Percentiles rank a stretch among this genome's conserved stretches.
Evolutionary conservation across 352 stramenopile species (phyloP).

Genomic region (Pythium rhizo-oryzae): DNA sequence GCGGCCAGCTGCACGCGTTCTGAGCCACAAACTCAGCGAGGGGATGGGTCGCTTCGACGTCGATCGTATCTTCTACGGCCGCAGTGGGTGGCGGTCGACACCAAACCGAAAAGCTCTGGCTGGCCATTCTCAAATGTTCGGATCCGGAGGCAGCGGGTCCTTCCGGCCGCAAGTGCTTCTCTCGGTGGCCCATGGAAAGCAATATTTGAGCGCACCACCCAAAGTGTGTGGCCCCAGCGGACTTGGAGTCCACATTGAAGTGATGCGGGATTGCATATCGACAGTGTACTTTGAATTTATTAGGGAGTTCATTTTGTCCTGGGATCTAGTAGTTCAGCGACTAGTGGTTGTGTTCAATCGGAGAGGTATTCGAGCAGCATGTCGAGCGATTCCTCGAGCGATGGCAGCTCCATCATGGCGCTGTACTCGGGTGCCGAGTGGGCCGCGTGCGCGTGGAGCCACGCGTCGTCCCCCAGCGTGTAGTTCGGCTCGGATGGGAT

Average conservation of each 20-base stretch:
- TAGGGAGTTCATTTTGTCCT: neutral
- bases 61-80: neutral
- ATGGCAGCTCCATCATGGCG: slow-evolving; percentile 10
- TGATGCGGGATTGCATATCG: neutral
- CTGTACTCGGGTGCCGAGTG: slow-evolving; percentile 2
- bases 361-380: slow-evolving; percentile 26
- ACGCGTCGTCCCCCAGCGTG: neutral
- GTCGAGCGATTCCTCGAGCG: slow-evolving; percentile 25
- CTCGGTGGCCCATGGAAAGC: neutral
- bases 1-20: neutral
- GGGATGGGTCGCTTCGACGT: neutral
- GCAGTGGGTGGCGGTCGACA: too few relatives aligned
- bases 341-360: neutral
- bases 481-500: neutral
- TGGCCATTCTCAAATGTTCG: too few relatives aligned
- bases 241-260: neutral
- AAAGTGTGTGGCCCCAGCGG: slow-evolving; percentile 3
- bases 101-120: too few relatives aligned
- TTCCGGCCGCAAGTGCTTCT: too few relatives aligned
- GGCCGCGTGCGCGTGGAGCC: neutral
- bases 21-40: neutral
- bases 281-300: neutral
- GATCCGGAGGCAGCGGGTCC: too few relatives aligned
- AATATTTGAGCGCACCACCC: slow-evolving; percentile 2
- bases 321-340: neutral